Evolutionary conservation across 208 protist species (phyloP).

Genomic region (Acanthamoeba sp.): DNA sequence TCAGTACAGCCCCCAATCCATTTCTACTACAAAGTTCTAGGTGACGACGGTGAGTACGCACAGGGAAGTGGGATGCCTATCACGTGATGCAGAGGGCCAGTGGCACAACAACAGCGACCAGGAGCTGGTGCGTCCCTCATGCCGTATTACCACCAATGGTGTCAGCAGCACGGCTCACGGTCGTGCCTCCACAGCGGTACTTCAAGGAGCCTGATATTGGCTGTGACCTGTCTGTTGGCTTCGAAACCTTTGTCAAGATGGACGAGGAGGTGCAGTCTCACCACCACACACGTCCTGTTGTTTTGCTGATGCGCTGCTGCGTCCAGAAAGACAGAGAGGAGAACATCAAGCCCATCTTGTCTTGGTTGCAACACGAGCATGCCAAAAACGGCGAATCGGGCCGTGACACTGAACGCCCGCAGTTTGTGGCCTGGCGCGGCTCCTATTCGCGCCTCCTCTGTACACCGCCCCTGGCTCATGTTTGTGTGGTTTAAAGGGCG

Average conservation of each 20-base stretch:
- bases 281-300: too few relatives aligned
- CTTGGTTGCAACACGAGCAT: not conserved
- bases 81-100: not conserved
- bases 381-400: not conserved
- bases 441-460: not conserved
- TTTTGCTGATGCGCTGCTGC: too few relatives aligned
- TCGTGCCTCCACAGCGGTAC: not conserved
- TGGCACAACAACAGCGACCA: constrained; percentile 39
- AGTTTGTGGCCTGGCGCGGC: constrained; percentile 33
- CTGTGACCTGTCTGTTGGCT: not conserved
- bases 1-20: too few relatives aligned
- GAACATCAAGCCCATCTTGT: constrained; percentile 22
- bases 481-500: not conserved
- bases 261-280: constrained; percentile 42
- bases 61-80: constrained; percentile 50
- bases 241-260: constrained; percentile 37
- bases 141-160: too few relatives aligned
- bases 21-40: too few relatives aligned
- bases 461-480: not conserved
- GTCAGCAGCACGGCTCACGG: too few relatives aligned
- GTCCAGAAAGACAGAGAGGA: constrained; percentile 14
- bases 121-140: not conserved
- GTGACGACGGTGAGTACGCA: too few relatives aligned
- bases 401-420: not conserved
- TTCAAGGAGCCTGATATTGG: constrained; percentile 18